Percentiles rank a stretch among this genome's conserved stretches.
Evolutionary conservation across 768 basidiomycete species (phyloP).

Genomic region (Gloeophyllum trabeum): DNA sequence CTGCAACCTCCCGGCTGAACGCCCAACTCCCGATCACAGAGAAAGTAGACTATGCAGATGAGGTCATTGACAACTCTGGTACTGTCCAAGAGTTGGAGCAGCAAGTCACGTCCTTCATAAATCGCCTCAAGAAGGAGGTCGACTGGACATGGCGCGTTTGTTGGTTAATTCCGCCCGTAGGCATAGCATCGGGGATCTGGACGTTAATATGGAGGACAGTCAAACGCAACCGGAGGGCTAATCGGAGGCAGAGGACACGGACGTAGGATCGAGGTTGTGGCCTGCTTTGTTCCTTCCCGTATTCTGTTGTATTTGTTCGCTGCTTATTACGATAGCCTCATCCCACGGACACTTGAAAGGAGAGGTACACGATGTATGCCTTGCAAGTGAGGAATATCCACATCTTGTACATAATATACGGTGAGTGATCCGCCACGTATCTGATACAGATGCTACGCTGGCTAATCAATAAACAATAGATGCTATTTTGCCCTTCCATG

Average conservation of each 20-base stretch:
- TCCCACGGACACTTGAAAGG: too few relatives aligned
- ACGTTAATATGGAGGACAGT: slow-evolving; percentile 23
- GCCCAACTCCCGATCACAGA: slow-evolving; percentile 72
- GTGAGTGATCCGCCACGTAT: too few relatives aligned
- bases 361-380: too few relatives aligned
- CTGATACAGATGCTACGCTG: too few relatives aligned
- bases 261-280: too few relatives aligned
- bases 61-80: slow-evolving; percentile 86
- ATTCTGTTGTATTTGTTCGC: too few relatives aligned
- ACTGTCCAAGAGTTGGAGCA: slow-evolving; percentile 50
- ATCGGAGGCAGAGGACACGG: background rate
- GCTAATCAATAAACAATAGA: slow-evolving; percentile 32
- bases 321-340: too few relatives aligned
- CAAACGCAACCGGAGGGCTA: slow-evolving; percentile 8
- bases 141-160: slow-evolving; percentile 53
- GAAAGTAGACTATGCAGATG: slow-evolving; percentile 79
- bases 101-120: slow-evolving; percentile 35
- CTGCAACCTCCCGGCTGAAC: slow-evolving; percentile 63
- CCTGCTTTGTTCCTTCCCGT: too few relatives aligned
- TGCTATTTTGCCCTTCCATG: slow-evolving; percentile 39
- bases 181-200: slow-evolving; percentile 34
- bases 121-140: slow-evolving; percentile 27
- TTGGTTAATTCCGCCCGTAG: slow-evolving; percentile 49
- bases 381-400: too few relatives aligned
- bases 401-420: too few relatives aligned